Conservation (phyloP, 2,329 filamentous ascomycete species). For the Sporothrix mexicana region DNA sequence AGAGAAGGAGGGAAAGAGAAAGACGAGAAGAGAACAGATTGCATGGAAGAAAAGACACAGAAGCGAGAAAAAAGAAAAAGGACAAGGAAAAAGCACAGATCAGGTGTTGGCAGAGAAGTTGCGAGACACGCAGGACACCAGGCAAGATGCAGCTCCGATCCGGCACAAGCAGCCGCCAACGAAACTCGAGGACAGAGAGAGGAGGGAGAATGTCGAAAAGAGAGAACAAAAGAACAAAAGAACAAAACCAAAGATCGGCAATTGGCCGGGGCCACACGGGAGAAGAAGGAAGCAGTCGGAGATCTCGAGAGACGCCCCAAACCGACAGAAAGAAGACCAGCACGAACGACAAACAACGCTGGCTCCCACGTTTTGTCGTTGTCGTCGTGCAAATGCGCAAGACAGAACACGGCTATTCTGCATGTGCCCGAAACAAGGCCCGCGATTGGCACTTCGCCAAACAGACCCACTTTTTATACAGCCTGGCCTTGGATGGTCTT, state of each 20-base stretch:
- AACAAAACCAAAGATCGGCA: conserved; percentile 20
- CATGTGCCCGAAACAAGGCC: conserved; percentile 31
- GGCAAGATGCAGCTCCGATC: background rate
- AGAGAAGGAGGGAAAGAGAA: no score
- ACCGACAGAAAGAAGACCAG: background rate
- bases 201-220: background rate
- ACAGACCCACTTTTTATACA: conserved; percentile 19
- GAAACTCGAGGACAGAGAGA: background rate
- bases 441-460: conserved; percentile 19
- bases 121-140: conserved; percentile 8
- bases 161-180: background rate
- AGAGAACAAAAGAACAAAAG: background rate
- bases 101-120: background rate
- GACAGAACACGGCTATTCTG: conserved; percentile 25
- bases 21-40: background rate
- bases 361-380: conserved; percentile 20
- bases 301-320: background rate
- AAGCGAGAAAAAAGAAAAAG: background rate
- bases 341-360: background rate
- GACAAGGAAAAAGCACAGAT: background rate
- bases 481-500: background rate
- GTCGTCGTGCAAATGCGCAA: conserved; percentile 21
- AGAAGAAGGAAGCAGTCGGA: conserved; percentile 13
- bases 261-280: background rate
- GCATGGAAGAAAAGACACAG: background rate